Base-by-base conservation (phyloP, 768 basidiomycete species). In the Mycena pura region DNA sequence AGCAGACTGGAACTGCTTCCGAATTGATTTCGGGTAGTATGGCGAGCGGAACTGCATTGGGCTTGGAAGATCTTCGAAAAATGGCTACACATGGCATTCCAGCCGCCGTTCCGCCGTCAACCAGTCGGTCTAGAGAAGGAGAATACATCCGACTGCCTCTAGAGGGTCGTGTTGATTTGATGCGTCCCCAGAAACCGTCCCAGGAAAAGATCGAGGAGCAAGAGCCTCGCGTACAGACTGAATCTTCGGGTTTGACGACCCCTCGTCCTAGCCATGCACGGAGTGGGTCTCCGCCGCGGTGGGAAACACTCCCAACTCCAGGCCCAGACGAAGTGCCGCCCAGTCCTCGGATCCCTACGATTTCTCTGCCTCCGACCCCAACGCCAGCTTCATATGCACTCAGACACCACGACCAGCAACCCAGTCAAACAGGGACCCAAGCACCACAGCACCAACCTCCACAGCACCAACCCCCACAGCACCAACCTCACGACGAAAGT, bases 101-200 rank as follows among this genome's bases (percentile, higher is more conserved):
- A 57, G 69, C 75, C 17, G 68, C 76, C 14, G 66, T 63, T 31
- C 51, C 66, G 25, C 40, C 62, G 14, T 19, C 57, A 10, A 63
- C 68, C 24, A 58, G 64, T 19, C 66, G 53, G 44, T 38, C 67
- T 14, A 82, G 82, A 6, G 85, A 90, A 70, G 93, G 92, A 31
- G 83, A 87, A 64, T 98, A 97, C 72, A 82, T 79, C 56, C 89
- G 84, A 49, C 74, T 98, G 76, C 96, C 96, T 15, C 79, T 97
- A 21, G 90, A 93, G 58, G 95, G 95, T 6, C 88, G 95, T 45
- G 81, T 96, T 55, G 94, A 96, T 70, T 80, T 98, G 67, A 90
- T 97, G 82, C 86, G 89, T 55, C 90, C 85, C 5, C 71, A 73
- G 48, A 75, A 68, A 57, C 65, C 66, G 25, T 54, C 65, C 27